A percentile compares a stretch with the other conserved stretches of the same genome.
These are phyloP conservation scores for Lanmaoa rubissima DNA, from an alignment of 768 basidiomycete species.

Conservation along the genomic window DNA sequence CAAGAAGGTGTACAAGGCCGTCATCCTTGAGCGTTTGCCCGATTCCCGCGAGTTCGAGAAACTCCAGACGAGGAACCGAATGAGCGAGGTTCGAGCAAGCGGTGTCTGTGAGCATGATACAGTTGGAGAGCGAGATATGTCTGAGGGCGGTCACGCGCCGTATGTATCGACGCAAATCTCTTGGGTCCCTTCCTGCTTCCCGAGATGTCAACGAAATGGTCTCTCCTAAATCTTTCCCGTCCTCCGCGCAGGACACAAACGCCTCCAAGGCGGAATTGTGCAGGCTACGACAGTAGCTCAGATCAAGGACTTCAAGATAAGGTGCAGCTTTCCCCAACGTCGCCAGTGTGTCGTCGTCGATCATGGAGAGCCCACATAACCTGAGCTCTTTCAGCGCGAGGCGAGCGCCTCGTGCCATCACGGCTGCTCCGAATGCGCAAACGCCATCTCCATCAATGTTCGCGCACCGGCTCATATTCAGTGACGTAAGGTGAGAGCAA, in stretches of 20 bases:
- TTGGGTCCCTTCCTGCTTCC: slow-evolving; percentile 61
- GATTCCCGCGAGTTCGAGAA: slow-evolving; percentile 77
- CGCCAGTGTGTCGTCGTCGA: slow-evolving; percentile 61
- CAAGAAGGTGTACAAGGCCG: slow-evolving; percentile 70
- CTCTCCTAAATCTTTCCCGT: slow-evolving; percentile 26
- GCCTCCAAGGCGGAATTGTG: slow-evolving; percentile 76
- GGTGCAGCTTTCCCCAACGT: slow-evolving; percentile 67
- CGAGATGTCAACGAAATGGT: slow-evolving; percentile 56
- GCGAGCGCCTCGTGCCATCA: slow-evolving; percentile 44
- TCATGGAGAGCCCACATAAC: slow-evolving; percentile 62
- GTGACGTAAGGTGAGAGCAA: slow-evolving; percentile 51
- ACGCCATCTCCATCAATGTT: slow-evolving; percentile 69
- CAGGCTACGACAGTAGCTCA: slow-evolving; percentile 68
- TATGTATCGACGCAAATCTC: slow-evolving; percentile 47
- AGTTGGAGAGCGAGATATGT: slow-evolving; percentile 73
- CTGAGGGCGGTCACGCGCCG: slow-evolving; percentile 66
- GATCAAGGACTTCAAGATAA: slow-evolving; percentile 73
- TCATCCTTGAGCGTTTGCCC: slow-evolving; percentile 65
- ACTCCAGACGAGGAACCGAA: slow-evolving; percentile 68
- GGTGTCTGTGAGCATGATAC: slow-evolving; percentile 67
- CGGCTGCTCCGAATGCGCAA: slow-evolving; percentile 43
- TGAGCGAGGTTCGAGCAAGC: slow-evolving; percentile 73
- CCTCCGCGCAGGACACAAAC: slow-evolving; percentile 55
- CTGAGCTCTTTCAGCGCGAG: slow-evolving; percentile 61
- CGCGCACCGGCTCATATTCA: slow-evolving; percentile 72